Conservation (phyloP, 108 stramenopile species). For the Cylindrotheca fusiformis region DNA sequence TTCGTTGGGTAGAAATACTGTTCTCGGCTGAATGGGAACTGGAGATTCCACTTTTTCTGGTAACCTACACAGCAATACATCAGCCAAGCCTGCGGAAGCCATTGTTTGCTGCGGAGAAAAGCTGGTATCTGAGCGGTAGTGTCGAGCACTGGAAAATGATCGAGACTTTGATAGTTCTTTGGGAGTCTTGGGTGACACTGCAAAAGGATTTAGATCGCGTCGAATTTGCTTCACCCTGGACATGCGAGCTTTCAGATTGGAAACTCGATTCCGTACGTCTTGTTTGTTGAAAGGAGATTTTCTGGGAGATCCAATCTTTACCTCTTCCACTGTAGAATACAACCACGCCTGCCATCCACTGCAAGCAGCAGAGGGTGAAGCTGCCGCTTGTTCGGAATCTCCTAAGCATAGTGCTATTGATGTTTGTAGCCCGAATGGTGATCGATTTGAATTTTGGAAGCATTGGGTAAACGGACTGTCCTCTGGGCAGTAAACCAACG, state of each 20-base stretch:
- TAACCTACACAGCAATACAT: constrained; percentile 25
- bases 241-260: constrained; percentile 23
- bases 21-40: no score
- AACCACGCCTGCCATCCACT: constrained; percentile 26
- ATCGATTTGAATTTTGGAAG: no score
- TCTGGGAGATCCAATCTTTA: constrained; percentile 5
- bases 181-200: constrained; percentile 7
- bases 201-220: constrained; percentile 36
- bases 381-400: neutral
- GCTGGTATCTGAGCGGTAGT: constrained; percentile 24
- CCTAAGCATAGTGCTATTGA: constrained; percentile 4
- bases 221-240: constrained; percentile 22
- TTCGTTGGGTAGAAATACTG: constrained; percentile 15
- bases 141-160: constrained; percentile 28
- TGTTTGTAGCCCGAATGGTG: no score
- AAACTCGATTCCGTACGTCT: constrained; percentile 23
- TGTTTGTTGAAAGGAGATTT: constrained; percentile 22
- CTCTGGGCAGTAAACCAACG: no score
- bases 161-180: constrained; percentile 15
- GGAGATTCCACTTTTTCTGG: constrained; percentile 11
- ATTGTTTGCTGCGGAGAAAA: constrained; percentile 15
- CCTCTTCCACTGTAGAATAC: constrained; percentile 7
- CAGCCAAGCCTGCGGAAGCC: constrained; percentile 1
- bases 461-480: no score
- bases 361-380: neutral